Percentiles rank a stretch among this genome's conserved stretches.
Conservation (phyloP, 768 basidiomycete genomes). For the Suillus plorans region DNA sequence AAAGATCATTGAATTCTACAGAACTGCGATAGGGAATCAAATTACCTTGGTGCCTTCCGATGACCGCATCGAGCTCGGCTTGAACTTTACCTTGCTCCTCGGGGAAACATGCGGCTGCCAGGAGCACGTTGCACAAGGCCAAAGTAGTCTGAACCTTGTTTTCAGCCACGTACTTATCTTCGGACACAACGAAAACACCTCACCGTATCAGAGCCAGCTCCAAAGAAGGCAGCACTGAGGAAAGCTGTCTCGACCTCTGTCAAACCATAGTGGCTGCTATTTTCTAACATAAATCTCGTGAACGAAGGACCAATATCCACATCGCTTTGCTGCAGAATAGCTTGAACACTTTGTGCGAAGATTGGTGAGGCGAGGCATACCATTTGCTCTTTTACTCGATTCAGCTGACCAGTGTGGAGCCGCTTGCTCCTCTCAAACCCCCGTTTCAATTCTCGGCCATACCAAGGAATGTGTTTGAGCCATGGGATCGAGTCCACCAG, state of each 20-base stretch:
- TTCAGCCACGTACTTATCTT: not conserved
- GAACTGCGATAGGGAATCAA: not conserved
- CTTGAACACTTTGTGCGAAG: not conserved
- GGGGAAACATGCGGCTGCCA: not conserved
- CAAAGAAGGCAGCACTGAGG: not conserved
- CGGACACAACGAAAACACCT: not conserved
- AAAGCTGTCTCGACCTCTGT: not conserved
- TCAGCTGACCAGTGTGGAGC: not conserved
- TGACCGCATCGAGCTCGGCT: not conserved
- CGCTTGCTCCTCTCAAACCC: not conserved
- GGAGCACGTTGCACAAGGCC: not conserved
- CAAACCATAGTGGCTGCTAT: not conserved
- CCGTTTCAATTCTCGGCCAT: not conserved
- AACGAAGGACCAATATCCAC: not conserved
- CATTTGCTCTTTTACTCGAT: not conserved
- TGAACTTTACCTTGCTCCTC: not conserved
- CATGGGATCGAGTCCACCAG: not conserved
- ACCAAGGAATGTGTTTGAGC: not conserved
- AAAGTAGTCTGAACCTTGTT: not conserved
- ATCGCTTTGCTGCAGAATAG: not conserved
- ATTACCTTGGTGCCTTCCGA: not conserved
- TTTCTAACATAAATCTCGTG: not conserved
- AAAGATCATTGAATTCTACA: not conserved
- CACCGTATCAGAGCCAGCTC: not conserved
- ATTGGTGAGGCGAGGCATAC: not conserved